Percentiles rank a stretch among this genome's conserved stretches.
Conservation (phyloP, 2,329 filamentous ascomycete species). For the Sporothrix dimorphospora region DNA sequence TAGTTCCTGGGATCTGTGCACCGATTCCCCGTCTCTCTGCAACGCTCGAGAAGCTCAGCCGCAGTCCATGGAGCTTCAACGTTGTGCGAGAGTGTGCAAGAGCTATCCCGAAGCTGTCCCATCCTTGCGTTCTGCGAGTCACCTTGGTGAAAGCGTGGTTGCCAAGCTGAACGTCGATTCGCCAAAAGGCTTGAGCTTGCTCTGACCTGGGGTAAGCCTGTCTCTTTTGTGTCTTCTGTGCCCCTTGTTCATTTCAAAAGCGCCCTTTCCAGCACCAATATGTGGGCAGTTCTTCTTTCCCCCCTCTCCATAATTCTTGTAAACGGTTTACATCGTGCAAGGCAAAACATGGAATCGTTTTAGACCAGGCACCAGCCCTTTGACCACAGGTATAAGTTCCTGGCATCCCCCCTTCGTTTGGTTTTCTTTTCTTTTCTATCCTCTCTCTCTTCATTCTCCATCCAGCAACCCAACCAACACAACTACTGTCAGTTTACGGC, state of each 20-base stretch:
- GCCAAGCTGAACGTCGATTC: background rate
- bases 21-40: background rate
- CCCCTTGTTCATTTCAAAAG: slow-evolving; percentile 1
- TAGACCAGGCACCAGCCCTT: slow-evolving; percentile 12
- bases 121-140: background rate
- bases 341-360: background rate
- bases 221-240: background rate
- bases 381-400: background rate
- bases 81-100: background rate
- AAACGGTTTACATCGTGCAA: background rate
- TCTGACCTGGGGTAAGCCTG: background rate
- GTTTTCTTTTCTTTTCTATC: background rate
- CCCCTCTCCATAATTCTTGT: slow-evolving; percentile 1
- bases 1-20: slow-evolving; percentile 6
- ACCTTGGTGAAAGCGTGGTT: background rate
- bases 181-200: background rate
- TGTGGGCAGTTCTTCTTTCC: background rate
- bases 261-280: background rate
- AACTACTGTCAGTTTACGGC: background rate
- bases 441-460: slow-evolving; percentile 11
- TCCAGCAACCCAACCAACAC: background rate
- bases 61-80: background rate
- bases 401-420: background rate
- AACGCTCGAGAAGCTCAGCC: slow-evolving; percentile 2
- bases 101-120: background rate